Evolutionary conservation across 1,284 basidiomycete species (phyloP).

Genomic region (Farysia itapuensis): DNA sequence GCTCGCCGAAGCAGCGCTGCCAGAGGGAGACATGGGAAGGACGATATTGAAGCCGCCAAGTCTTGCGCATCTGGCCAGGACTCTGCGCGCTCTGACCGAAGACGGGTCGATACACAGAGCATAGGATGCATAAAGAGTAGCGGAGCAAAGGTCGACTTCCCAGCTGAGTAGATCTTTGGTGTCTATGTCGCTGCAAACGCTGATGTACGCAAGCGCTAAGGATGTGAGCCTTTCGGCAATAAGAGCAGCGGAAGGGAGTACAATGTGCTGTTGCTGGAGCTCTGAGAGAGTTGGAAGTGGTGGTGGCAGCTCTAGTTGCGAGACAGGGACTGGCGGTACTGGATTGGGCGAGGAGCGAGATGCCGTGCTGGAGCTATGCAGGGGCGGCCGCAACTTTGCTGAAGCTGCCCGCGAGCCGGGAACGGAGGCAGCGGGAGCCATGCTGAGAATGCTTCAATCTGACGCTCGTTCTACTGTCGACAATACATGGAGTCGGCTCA

Average conservation of each 20-base stretch:
- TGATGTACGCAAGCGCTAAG: slow-evolving; percentile 25
- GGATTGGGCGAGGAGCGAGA: too few species aligned
- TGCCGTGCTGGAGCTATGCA: too few species aligned
- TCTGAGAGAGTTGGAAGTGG: slow-evolving; percentile 20
- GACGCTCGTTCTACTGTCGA: too few species aligned
- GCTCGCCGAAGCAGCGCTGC: slow-evolving; percentile 18
- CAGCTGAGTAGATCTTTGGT: slow-evolving; percentile 9
- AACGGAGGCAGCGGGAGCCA: too few species aligned
- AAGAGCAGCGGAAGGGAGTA: slow-evolving; percentile 8
- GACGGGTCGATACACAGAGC: slow-evolving; percentile 39
- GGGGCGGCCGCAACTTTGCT: too few species aligned
- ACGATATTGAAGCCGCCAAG: slow-evolving; percentile 44
- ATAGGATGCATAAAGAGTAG: slow-evolving; percentile 46
- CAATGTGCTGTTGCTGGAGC: slow-evolving; percentile 5
- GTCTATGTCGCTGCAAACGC: slow-evolving; percentile 2
- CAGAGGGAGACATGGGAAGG: slow-evolving; percentile 49
- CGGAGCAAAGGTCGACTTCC: slow-evolving; percentile 40
- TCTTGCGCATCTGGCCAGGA: slow-evolving; percentile 42
- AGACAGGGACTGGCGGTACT: too few species aligned
- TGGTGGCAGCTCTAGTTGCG: slow-evolving; percentile 11
- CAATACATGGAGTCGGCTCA: too few species aligned
- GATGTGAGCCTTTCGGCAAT: slow-evolving; percentile 20
- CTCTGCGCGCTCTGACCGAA: slow-evolving; percentile 33
- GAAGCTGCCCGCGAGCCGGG: too few species aligned
- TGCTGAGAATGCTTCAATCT: too few species aligned